Conservation (phyloP, 78 protist species). For the Dictyostelium firmibasis region DNA sequence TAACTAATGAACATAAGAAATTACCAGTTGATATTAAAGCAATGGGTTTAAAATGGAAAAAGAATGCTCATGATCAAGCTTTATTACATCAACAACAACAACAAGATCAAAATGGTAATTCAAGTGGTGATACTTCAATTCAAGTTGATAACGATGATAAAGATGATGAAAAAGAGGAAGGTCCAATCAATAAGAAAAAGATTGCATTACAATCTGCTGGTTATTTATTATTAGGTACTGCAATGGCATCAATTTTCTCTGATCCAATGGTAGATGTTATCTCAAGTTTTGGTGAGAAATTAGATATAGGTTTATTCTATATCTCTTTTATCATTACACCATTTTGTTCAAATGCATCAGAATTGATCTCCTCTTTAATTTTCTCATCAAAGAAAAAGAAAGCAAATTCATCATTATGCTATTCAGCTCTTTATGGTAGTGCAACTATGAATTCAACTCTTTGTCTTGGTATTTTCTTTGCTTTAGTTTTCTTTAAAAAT, state of each 20-base stretch:
- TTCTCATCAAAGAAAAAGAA: conserved; percentile 83
- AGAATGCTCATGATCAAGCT: conserved; percentile 28
- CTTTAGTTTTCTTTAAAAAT: conserved; percentile 60
- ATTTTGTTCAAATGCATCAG: conserved; percentile 88
- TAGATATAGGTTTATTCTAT: conserved; percentile 80
- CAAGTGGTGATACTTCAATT: background rate
- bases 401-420: conserved; percentile 74
- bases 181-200: conserved; percentile 38
- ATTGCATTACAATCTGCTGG: conserved; percentile 1
- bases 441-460: conserved; percentile 92
- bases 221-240: conserved; percentile 78
- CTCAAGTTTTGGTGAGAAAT: conserved; percentile 54
- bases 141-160: conserved; percentile 68
- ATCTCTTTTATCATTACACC: conserved; percentile 90
- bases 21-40: conserved; percentile 51
- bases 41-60: conserved; percentile 60
- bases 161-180: conserved; percentile 76
- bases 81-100: background rate
- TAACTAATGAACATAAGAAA: conserved; percentile 17
- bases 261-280: conserved; percentile 94
- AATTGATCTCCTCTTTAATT: conserved; percentile 76
- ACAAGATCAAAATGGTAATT: background rate
- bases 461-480: conserved; percentile 83
- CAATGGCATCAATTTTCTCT: conserved; percentile 84
- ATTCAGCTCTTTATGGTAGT: conserved; percentile 83